phyloP scores from a whole-genome alignment of 2,329 filamentous ascomycete genomes.

The Trichophyton mentagrophytes region DNA sequence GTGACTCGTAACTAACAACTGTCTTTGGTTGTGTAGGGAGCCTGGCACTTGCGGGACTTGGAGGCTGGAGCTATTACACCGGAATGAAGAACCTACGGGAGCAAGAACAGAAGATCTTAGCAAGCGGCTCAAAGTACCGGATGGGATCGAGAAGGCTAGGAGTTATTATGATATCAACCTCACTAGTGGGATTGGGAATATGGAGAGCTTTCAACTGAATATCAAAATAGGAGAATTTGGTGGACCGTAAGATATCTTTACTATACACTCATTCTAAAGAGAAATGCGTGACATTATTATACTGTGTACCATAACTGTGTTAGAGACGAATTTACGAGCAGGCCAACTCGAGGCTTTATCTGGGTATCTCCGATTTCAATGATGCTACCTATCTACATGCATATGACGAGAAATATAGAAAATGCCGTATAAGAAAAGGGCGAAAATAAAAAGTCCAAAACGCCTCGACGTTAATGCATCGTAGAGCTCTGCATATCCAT shows the following conservation, averaged over 20 bases:
- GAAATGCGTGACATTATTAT: neutral
- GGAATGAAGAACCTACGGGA: conserved; percentile 58
- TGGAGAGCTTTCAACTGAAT: conserved; percentile 42
- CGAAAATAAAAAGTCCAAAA: conserved; percentile 4
- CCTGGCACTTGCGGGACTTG: conserved; percentile 61
- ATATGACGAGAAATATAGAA: conserved; percentile 5
- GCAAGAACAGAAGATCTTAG: conserved; percentile 49
- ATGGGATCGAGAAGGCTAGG: conserved; percentile 57
- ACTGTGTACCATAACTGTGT: neutral
- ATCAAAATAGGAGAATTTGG: neutral
- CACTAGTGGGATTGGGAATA: conserved; percentile 56
- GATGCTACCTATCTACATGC: conserved; percentile 10
- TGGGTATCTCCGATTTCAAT: conserved; percentile 13
- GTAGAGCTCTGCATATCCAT: neutral
- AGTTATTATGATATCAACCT: conserved; percentile 54
- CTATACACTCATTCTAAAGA: neutral
- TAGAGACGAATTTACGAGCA: neutral
- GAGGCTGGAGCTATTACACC: conserved; percentile 63
- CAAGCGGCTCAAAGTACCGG: conserved; percentile 58
- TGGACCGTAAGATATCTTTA: neutral
- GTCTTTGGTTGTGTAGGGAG: conserved; percentile 27
- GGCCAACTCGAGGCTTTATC: neutral
- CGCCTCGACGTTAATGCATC: neutral
- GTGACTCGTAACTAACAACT: neutral
- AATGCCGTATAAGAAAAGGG: conserved; percentile 8